Evolutionary conservation across 257 asterid species (phyloP), one percentile per base, ranked within the genome.

Genomic region (Capsicum pubescens): DNA sequence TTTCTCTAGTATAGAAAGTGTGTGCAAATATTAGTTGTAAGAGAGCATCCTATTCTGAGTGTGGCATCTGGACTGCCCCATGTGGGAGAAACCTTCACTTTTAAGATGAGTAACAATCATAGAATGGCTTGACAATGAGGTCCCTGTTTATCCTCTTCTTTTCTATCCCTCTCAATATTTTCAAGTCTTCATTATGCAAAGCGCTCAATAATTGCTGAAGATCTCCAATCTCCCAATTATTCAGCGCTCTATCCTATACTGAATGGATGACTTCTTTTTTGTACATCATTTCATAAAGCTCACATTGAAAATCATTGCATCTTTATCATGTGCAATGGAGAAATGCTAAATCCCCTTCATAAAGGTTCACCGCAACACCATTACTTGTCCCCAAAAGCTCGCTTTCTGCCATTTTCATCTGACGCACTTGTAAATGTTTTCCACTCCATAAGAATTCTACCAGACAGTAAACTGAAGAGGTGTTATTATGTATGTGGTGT

Each of bases 1-100:
- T 15, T 68, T 68, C 54, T 68, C 54, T 16, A 68, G 54, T 68
- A 15, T 68, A 68, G 54, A 68, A 68, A 68, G 15, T 26, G 54
- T 39, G 77, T 68, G 39, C 8, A 68, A 16, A 68, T 68, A 68
- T 68, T 39, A 68, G 77, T 15, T 44, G 77, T 68, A 39, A 39
- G 54, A 39, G 54, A 21, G 44, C 70, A 64, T 64, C 44, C 70
- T 26, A 64, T 11, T 64, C 70, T 64, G 70, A 64, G 42, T 13
- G 42, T 64, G 17, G 70, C 70, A 64, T 17, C 17, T 26, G 70
- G 70, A 64, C 70, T 26, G 7, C 70, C 70, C 36, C 60, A 14
- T 56, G n/a, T 14, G 60, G 8, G 15, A 15, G 60, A 56, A 11
- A 14, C n/a, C 60, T 14, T 56, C n/a, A n/a, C 19, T 56, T 56